Base-by-base conservation (phyloP, 352 stramenopile genomes). In the Aphanomyces invadans region DNA sequence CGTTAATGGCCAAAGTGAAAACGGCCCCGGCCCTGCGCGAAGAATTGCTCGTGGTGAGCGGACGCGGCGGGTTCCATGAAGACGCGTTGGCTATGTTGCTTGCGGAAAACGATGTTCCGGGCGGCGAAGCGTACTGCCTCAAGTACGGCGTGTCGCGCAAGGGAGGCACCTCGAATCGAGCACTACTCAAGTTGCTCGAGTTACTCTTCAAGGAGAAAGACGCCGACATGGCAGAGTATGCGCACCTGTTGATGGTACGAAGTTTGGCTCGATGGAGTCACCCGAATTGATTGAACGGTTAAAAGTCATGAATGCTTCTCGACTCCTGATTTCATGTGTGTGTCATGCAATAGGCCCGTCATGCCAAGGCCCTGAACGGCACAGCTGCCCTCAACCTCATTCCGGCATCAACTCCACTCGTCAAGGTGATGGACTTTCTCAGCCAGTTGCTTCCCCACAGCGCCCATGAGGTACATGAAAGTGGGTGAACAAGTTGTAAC, bases 371-470 rank as follows among this genome's bases (percentile, higher is more conserved):
- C 7, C 81, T 95, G 71, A 75, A 92, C 39, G 83, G 83, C 59
- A 79, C 81, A 55, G 69, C 73, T 4, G 81, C 87, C 52, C 67
- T 95, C 21, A 80, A 81, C 39, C 64, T 90, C 57, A 82, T 95
- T 32, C 83, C 84, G 0, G 62, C 74, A 28, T 73, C 68, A 23
- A 95, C 86, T n/a, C 82, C 86, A 9, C 65, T 95, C 39, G 77
- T 78, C 59, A 92, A 95, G 64, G 76, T 95, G 36, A 82, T 81
- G 3, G 86, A 95, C 56, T 95, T 88, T 60, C 91, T 95, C 55
- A 87, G 79, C 21, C 82, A 92, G 65, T 75, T 78, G 11, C 73
- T 95, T 59, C 86, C 86, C 11, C 73, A 90, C 60, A 91, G 81
- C 55, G 82, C 83, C 2, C 86, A 95, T 71, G 87, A 39, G 49